A percentile compares a stretch with the other conserved stretches of the same genome.
phyloP scores from a whole-genome alignment of 1,139 yeast species.

The Kluyveromyces sp. region DNA sequence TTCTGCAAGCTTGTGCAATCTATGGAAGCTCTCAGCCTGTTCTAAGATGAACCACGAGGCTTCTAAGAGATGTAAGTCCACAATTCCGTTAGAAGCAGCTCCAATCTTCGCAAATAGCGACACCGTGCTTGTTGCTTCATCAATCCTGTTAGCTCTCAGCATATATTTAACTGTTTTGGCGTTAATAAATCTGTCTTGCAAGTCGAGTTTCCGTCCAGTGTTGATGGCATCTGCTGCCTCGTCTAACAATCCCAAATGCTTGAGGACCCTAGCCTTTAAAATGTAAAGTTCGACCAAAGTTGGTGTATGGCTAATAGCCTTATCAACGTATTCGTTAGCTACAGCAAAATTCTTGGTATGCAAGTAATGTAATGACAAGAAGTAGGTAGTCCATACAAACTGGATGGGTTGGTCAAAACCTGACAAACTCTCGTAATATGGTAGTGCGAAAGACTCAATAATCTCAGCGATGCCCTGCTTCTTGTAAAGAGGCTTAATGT shows the following conservation, averaged over 20 bases:
- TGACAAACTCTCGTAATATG: conserved; percentile 36
- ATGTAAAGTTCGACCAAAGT: conserved; percentile 77
- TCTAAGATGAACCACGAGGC: conserved; percentile 85
- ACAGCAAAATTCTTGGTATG: conserved; percentile 43
- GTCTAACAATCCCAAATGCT: conserved; percentile 55
- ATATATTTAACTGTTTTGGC: conserved; percentile 81
- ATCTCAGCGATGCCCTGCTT: conserved; percentile 34
- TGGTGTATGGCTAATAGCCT: conserved; percentile 69
- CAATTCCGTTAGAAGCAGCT: conserved; percentile 68
- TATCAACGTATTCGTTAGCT: conserved; percentile 53
- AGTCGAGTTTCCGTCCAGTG: conserved; percentile 67
- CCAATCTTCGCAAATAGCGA: conserved; percentile 84
- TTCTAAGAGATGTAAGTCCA: conserved; percentile 84
- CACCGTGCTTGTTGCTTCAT: conserved; percentile 67
- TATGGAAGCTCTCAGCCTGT: conserved; percentile 73
- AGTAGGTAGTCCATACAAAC: conserved; percentile 71
- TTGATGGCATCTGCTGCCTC: conserved; percentile 64
- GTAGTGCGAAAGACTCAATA: conserved; percentile 49
- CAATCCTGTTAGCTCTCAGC: conserved; percentile 70
- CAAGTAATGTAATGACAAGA: conserved; percentile 74
- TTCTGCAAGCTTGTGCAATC: conserved; percentile 33
- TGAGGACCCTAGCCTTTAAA: conserved; percentile 71
- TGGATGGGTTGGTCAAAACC: conserved; percentile 42
- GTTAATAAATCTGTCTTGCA: conserved; percentile 88
- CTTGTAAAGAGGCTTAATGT: conserved; percentile 72